A percentile compares a stretch with the other conserved stretches of the same genome.
Evolutionary conservation across 768 basidiomycete genomes (phyloP).

Genomic region (Trametes gibbosa): DNA sequence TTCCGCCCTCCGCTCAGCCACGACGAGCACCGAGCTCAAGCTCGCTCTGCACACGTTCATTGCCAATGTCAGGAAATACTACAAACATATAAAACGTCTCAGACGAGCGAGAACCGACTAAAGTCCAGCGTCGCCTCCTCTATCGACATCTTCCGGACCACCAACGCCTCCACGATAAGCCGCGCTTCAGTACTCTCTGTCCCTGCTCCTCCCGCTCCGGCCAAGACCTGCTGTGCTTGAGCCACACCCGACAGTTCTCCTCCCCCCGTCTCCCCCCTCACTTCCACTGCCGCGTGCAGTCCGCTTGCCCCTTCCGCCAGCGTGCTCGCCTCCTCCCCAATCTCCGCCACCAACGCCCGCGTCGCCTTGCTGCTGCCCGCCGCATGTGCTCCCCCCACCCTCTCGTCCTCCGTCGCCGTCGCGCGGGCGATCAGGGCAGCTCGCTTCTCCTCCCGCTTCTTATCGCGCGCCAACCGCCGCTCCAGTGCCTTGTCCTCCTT

Average conservation of each 20-base stretch:
- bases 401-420: background rate
- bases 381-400: background rate
- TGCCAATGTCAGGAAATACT: too few relatives aligned
- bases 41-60: too few relatives aligned
- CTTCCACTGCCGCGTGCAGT: constrained; percentile 33
- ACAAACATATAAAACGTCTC: too few relatives aligned
- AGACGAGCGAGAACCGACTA: constrained; percentile 29
- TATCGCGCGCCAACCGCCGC: constrained; percentile 49
- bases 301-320: constrained; percentile 35
- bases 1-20: too few relatives aligned
- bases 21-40: too few relatives aligned
- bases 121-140: constrained; percentile 81
- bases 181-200: constrained; percentile 43
- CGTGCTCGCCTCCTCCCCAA: constrained; percentile 19
- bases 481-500: constrained; percentile 34
- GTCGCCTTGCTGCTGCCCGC: constrained; percentile 23
- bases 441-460: constrained; percentile 46
- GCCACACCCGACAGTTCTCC: background rate
- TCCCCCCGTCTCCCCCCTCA: background rate
- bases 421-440: constrained; percentile 23
- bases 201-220: constrained; percentile 21
- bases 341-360: constrained; percentile 10
- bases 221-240: background rate
- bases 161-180: constrained; percentile 79
- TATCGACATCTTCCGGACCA: constrained; percentile 72